Conservation (phyloP, 2,329 filamentous ascomycete species). For the Graphilbum ipis-grandicollis region DNA sequence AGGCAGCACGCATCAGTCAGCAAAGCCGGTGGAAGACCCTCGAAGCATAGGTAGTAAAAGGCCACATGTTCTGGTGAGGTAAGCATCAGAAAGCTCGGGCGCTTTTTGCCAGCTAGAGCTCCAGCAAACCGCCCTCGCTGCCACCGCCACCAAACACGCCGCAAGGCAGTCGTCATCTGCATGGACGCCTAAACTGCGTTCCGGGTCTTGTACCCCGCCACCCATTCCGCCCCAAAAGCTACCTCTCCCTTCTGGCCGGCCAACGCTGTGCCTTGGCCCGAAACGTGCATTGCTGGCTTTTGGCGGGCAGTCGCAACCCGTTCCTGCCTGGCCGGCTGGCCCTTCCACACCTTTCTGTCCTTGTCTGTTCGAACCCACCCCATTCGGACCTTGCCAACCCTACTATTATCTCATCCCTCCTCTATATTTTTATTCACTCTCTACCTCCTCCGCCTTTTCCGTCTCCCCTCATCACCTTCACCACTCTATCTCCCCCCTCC, state of each 20-base stretch:
- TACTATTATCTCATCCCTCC: too few species aligned
- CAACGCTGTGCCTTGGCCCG: constrained; percentile 4
- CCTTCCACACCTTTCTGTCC: not conserved
- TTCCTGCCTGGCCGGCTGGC: not conserved
- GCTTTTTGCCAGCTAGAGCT: too few species aligned
- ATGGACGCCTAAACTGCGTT: constrained; percentile 12
- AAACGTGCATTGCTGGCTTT: constrained; percentile 1
- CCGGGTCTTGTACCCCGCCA: constrained; percentile 2
- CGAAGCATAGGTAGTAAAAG: too few species aligned
- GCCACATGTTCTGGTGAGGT: too few species aligned
- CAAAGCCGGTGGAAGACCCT: too few species aligned
- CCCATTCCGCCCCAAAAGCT: not conserved
- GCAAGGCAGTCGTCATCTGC: constrained; percentile 14
- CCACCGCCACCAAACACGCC: not conserved
- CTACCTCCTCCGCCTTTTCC: too few species aligned
- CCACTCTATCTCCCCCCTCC: constrained; percentile 2
- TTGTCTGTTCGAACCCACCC: not conserved
- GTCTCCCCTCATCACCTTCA: too few species aligned
- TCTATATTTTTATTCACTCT: constrained; percentile 1
- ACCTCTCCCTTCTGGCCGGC: constrained; percentile 3
- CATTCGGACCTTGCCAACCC: not conserved
- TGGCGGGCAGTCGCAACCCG: not conserved
- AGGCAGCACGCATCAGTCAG: too few species aligned
- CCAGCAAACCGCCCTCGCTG: too few species aligned
- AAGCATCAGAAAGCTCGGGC: too few species aligned